Conservation (phyloP, 2,329 filamentous ascomycete genomes). For the Pleurostoma richardsiae region DNA sequence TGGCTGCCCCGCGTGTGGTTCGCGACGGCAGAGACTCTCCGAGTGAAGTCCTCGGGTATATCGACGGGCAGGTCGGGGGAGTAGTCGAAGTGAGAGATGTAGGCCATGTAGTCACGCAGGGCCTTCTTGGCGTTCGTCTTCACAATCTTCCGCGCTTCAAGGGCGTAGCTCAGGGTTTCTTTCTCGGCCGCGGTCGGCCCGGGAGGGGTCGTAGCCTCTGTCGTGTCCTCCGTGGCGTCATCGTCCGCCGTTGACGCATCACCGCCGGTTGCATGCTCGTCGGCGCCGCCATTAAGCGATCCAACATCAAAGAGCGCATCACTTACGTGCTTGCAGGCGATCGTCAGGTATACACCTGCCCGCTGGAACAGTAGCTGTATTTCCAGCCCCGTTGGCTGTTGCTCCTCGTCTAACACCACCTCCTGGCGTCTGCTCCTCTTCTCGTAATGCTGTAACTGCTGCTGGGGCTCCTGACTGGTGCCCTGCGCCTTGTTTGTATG, state of each 20-base stretch:
- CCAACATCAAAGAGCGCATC: constrained; percentile 28
- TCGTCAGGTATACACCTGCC: constrained; percentile 64
- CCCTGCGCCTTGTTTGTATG: constrained; percentile 36
- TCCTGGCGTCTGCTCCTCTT: constrained; percentile 22
- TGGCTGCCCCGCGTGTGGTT: constrained; percentile 36
- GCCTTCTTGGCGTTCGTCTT: constrained; percentile 72
- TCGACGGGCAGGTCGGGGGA: constrained; percentile 63
- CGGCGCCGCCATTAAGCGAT: background rate
- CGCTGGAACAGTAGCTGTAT: constrained; percentile 73
- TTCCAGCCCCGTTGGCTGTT: constrained; percentile 72
- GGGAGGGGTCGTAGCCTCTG: constrained; percentile 14
- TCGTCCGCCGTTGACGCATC: background rate
- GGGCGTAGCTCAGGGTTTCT: constrained; percentile 36
- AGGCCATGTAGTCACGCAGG: constrained; percentile 67
- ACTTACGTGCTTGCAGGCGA: constrained; percentile 63
- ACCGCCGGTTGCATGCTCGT: background rate
- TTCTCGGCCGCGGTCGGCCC: constrained; percentile 36
- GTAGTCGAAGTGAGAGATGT: constrained; percentile 72
- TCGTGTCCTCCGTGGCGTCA: constrained; percentile 9
- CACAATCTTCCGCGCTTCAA: constrained; percentile 63
- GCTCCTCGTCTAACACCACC: constrained; percentile 28
- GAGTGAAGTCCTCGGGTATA: constrained; percentile 49
- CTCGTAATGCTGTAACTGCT: constrained; percentile 39
- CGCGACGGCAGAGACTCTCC: constrained; percentile 52
- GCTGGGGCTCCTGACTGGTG: constrained; percentile 26